Conservation (phyloP, 2,329 filamentous ascomycete species). For the Capronia epimyces region DNA sequence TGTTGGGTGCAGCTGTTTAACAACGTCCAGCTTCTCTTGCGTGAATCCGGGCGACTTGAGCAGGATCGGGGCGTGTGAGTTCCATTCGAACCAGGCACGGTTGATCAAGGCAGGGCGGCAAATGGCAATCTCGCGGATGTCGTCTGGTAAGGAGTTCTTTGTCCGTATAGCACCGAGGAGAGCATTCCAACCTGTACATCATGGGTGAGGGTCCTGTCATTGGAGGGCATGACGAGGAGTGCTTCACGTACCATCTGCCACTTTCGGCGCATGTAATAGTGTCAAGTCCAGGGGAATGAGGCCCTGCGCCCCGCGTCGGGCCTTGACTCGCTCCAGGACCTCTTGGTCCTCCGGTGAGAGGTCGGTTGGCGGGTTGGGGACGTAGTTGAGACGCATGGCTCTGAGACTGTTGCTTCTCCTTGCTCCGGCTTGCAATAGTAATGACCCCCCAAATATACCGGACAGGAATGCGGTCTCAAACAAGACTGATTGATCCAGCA, state of each 20-base stretch:
- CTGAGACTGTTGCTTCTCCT: not conserved
- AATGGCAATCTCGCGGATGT: conserved; percentile 70
- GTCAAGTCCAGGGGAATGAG: conserved; percentile 51
- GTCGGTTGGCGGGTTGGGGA: conserved; percentile 46
- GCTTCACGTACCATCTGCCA: conserved; percentile 43
- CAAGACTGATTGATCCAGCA: too few relatives aligned
- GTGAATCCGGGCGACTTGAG: conserved; percentile 54
- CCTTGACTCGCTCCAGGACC: conserved; percentile 48
- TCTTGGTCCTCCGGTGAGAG: conserved; percentile 41
- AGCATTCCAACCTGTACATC: conserved; percentile 46
- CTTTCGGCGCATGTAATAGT: conserved; percentile 50
- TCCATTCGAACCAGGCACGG: conserved; percentile 80
- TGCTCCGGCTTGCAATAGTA: not conserved
- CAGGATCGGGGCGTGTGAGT: conserved; percentile 69
- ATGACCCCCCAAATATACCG: too few relatives aligned
- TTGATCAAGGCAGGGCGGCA: conserved; percentile 76
- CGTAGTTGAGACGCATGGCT: conserved; percentile 52
- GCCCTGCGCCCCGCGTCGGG: conserved; percentile 46
- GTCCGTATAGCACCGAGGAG: conserved; percentile 54
- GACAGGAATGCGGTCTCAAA: too few relatives aligned
- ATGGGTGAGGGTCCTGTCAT: not conserved
- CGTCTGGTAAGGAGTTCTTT: conserved; percentile 45
- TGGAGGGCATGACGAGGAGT: not conserved
- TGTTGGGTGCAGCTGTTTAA: conserved; percentile 40
- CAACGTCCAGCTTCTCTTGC: conserved; percentile 42